These are phyloP conservation scores for Neurospora cerealis DNA, from an alignment of 495 filamentous ascomycete species.

Conservation along the genomic window DNA sequence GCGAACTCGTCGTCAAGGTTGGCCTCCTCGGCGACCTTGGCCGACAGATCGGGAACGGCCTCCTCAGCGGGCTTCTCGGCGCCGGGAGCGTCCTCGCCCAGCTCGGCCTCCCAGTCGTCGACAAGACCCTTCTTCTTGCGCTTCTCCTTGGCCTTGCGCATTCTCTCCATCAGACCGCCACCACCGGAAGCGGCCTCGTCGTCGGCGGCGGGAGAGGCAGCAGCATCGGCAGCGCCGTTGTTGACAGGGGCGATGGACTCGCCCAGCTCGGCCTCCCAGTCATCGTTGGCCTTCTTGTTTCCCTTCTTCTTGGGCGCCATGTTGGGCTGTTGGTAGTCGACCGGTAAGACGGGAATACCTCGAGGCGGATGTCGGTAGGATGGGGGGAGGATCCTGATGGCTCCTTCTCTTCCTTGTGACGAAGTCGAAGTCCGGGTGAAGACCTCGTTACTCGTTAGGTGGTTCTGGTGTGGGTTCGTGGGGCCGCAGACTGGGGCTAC, in stretches of 20 bases:
- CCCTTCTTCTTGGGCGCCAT: slow-evolving; percentile 95
- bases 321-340: slow-evolving; percentile 7
- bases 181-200: slow-evolving; percentile 36
- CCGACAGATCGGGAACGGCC: slow-evolving; percentile 40
- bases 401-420: neutral
- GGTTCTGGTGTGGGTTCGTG: neutral
- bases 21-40: slow-evolving; percentile 76
- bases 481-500: neutral
- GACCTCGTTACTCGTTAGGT: neutral
- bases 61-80: slow-evolving; percentile 34
- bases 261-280: slow-evolving; percentile 95
- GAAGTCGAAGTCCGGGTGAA: neutral
- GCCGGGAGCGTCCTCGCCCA: slow-evolving; percentile 49
- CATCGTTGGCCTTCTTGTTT: slow-evolving; percentile 76
- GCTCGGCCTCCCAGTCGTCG: slow-evolving; percentile 58
- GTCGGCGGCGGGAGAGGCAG: slow-evolving; percentile 37
- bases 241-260: slow-evolving; percentile 52
- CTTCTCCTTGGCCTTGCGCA: slow-evolving; percentile 84
- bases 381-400: neutral
- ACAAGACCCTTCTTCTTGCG: slow-evolving; percentile 83
- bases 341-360: neutral
- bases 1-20: slow-evolving; percentile 81
- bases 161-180: slow-evolving; percentile 70
- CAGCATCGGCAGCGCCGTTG: slow-evolving; percentile 26
- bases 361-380: neutral